Percentiles rank a stretch among this genome's conserved stretches.
Evolutionary conservation across 306 rosid genomes (phyloP).

Genomic region (Chamaecrista fasciculata): DNA sequence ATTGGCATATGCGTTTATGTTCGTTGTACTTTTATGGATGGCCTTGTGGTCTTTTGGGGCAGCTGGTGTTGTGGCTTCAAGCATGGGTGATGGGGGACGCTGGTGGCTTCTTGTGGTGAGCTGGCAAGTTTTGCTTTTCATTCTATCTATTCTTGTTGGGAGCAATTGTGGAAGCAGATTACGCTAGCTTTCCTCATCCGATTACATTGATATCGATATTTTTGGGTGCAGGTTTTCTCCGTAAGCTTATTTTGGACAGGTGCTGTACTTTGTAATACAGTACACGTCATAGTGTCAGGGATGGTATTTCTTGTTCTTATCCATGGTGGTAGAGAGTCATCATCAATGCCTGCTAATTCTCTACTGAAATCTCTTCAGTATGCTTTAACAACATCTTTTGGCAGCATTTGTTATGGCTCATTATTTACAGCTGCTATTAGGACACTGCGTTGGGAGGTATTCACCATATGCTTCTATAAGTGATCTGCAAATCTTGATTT

Average conservation of each 20-base stretch:
- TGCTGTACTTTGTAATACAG: conserved; percentile 86
- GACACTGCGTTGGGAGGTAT: conserved; percentile 92
- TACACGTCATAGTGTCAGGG: conserved; percentile 94
- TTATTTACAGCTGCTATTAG: conserved; percentile 96
- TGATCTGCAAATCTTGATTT: conserved; percentile 22
- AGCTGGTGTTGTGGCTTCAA: conserved; percentile 96
- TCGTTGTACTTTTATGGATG: conserved; percentile 86
- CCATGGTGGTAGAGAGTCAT: conserved; percentile 70
- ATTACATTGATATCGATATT: conserved; percentile 31
- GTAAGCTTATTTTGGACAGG: conserved; percentile 99
- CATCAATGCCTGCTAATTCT: conserved; percentile 61
- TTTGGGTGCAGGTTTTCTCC: conserved; percentile 71
- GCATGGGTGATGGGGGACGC: conserved; percentile 86
- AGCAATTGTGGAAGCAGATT: conserved; percentile 25
- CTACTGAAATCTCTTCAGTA: conserved; percentile 63
- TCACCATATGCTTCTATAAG: conserved; percentile 2
- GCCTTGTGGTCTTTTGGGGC: conserved; percentile 96
- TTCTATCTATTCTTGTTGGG: conserved; percentile 36
- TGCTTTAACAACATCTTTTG: conserved; percentile 92
- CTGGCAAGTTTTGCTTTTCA: conserved; percentile 87
- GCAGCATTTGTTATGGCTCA: conserved; percentile 97
- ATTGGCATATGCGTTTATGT: conserved; percentile 78
- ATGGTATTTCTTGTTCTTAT: conserved; percentile 80
- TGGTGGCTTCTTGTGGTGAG: conserved; percentile 99
- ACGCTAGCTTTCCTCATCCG: conserved; percentile 12